Conservation (phyloP, 139 green algal genomes). For the Micromonas pusilla region DNA sequence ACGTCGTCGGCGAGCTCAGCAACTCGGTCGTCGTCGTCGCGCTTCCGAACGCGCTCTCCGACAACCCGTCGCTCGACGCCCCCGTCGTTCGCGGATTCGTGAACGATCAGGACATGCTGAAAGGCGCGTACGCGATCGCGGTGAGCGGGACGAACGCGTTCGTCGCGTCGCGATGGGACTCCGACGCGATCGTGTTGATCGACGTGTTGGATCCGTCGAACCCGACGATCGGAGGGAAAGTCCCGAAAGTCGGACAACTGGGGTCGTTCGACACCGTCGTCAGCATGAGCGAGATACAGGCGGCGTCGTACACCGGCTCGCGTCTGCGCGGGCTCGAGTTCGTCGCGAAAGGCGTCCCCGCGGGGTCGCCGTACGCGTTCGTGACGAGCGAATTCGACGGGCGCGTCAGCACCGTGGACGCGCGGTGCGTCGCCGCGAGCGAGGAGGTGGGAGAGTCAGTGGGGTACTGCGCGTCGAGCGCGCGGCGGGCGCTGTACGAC, state of each 20-base stretch:
- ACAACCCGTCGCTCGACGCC: too few species aligned
- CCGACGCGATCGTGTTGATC: too few species aligned
- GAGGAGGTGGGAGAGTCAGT: background rate
- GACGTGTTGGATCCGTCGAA: background rate
- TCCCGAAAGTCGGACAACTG: background rate
- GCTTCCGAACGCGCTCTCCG: background rate
- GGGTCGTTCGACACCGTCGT: background rate
- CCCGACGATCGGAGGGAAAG: background rate
- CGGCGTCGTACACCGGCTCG: background rate
- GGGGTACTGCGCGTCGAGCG: background rate
- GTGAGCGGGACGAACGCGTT: background rate
- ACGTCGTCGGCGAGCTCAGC: background rate
- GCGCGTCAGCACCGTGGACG: background rate
- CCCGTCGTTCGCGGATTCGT: background rate
- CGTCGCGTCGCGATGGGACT: background rate
- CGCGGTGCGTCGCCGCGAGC: background rate
- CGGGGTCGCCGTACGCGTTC: background rate
- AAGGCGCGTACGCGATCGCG: background rate
- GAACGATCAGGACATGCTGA: background rate
- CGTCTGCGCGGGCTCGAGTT: background rate
- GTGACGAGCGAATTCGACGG: background rate
- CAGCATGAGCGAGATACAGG: background rate
- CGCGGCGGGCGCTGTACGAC: background rate
- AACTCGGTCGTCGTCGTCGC: background rate
- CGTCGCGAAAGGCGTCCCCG: background rate